Conservation (phyloP, 2,329 filamentous ascomycete species). For the Penicillium sp. region DNA sequence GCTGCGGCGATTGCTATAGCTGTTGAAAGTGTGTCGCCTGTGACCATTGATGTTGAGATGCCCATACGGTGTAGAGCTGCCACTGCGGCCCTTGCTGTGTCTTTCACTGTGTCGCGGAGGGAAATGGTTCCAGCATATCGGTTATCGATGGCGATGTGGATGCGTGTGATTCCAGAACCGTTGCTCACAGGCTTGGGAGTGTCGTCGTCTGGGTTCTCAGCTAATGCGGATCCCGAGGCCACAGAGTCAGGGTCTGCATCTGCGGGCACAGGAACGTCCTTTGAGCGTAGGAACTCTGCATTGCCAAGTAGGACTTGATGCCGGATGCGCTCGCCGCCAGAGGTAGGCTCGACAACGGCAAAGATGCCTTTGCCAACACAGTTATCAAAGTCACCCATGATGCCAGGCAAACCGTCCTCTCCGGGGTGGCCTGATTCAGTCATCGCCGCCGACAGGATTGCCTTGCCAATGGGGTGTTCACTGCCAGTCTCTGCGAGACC, state of each 20-base stretch:
- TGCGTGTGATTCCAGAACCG: constrained; percentile 76
- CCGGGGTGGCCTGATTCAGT: constrained; percentile 70
- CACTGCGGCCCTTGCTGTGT: constrained; percentile 78
- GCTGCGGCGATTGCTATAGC: constrained; percentile 79
- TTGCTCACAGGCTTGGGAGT: constrained; percentile 35
- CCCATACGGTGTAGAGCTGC: constrained; percentile 81
- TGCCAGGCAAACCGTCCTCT: constrained; percentile 78
- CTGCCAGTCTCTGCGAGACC: constrained; percentile 94
- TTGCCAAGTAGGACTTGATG: constrained; percentile 87
- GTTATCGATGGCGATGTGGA: constrained; percentile 85
- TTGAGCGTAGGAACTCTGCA: constrained; percentile 71
- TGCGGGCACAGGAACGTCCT: constrained; percentile 58
- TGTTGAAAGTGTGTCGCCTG: constrained; percentile 84
- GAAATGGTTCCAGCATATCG: constrained; percentile 79
- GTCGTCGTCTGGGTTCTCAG: constrained; percentile 28
- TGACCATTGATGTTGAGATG: constrained; percentile 87
- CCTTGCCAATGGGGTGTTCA: constrained; percentile 93
- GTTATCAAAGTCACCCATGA: constrained; percentile 80
- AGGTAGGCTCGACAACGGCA: constrained; percentile 76
- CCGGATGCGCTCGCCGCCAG: constrained; percentile 66
- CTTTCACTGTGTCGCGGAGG: constrained; percentile 88
- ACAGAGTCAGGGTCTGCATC: constrained; percentile 39
- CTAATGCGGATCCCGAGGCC: constrained; percentile 11
- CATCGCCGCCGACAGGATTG: constrained; percentile 76
- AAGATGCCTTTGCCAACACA: constrained; percentile 82